These are phyloP conservation scores for Blepharisma undulans DNA, from an alignment of 169 alveolate genomes.

Conservation along the genomic window DNA sequence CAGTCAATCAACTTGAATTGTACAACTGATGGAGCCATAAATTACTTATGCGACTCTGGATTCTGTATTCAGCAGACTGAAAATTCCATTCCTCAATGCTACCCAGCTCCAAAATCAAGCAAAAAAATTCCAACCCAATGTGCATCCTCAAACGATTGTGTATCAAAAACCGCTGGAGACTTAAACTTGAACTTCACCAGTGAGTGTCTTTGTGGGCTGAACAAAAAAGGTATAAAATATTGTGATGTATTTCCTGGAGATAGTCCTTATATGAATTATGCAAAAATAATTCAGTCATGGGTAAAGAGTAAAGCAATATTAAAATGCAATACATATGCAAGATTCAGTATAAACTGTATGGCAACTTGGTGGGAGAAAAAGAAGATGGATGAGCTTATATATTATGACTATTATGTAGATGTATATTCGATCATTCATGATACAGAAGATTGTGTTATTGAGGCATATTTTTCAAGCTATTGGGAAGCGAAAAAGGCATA, in stretches of 20 bases:
- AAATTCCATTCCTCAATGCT: neutral
- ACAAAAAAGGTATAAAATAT: neutral
- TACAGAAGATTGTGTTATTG: neutral
- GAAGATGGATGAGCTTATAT: neutral
- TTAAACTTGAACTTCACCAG: neutral
- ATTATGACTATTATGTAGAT: neutral
- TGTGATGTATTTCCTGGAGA: slow-evolving; percentile 26
- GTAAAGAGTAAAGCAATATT: neutral
- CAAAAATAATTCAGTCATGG: neutral
- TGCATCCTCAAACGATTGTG: neutral
- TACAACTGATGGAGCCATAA: neutral
- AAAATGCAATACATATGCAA: slow-evolving; percentile 12
- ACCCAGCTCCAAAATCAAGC: slow-evolving; percentile 28
- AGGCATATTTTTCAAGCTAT: neutral
- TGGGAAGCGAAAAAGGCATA: neutral
- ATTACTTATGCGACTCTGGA: slow-evolving; percentile 31
- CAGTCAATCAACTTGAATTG: neutral
- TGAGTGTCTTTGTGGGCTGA: neutral
- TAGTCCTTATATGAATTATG: neutral
- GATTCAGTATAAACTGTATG: neutral
- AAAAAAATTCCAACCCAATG: neutral
- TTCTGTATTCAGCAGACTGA: neutral
- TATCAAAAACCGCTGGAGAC: neutral
- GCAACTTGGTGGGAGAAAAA: neutral
- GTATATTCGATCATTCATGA: neutral